Evolutionary conservation across 805 yeast species (phyloP), one percentile per base, ranked within the genome.

Genomic region (Isabelozyma pseudorhagii): DNA sequence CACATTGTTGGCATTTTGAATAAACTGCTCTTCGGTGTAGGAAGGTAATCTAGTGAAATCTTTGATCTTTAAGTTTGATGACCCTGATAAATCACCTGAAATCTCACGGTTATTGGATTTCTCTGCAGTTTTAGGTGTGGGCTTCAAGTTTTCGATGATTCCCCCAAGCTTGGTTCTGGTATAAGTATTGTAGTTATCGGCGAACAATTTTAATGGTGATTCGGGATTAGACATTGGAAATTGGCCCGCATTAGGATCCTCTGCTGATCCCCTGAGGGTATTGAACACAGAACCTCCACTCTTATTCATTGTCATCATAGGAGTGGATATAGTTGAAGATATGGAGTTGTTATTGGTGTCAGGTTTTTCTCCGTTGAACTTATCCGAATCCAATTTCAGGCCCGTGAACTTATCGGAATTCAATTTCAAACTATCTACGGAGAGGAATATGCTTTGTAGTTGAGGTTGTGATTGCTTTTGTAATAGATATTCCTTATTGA

Each of bases 121-220:
- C n/a, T 36, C 27, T 15, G 38, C 29, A 14, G 43, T n/a, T 25
- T 40, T 14, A 25, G 17, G 18, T 17, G 40, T 42, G 40, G 27
- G 29, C 38, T 44, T 11, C 40, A 67, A 50, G 39, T 62, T 62
- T 36, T 58, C 55, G 34, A 66, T 44, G 4, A 70, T 52, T 18
- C 64, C 70, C 44, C 49, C 63, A 27, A 69, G 56, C 45, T 58
- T 63, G 40, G 58, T 71, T 46, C 70, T 69, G 9, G 79, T 74
- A 48, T 62, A 74, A 0, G 79, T 74, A 53, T 74, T 71, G 52
- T 74, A 74, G 34, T 71, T 63, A 44, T 61, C 64, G 7, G 68
- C 66, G 50, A 69, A 74, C 13, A 74, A 57, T 50, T 74, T 74
- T 42, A 74, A 61, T 1, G 79, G 79, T n/a, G 75, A 71, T 13